Evolutionary conservation across 257 asterid species (phyloP), one percentile per base, ranked within the genome.

Genomic region (Primulina huaijiensis): DNA sequence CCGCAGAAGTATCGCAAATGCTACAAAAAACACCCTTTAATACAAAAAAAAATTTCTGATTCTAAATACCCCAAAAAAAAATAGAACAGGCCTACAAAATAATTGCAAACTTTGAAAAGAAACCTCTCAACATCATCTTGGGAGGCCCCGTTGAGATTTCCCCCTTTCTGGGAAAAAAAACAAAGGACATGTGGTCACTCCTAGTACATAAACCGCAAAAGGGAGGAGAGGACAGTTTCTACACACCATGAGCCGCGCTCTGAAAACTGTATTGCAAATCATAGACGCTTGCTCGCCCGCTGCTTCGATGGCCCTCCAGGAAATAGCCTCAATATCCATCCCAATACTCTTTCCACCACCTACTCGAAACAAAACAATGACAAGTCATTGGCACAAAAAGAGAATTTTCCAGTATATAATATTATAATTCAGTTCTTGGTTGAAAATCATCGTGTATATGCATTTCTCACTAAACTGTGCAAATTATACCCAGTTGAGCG

Each of bases 271-370:
- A 70, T 58, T 0, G 29, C 23, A 52, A 70, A 75, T 86, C 83
- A 92, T 43, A 84, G 89, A 75, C 84, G 95, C 82, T 88, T 92
- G 88, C 90, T 81, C 20, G 82, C 82, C 66, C 94, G 83, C 64
- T 96, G 83, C 70, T 86, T 84, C 60, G 99, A 86, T 74, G 97
- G 90, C 60, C 96, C 96, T 70, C 99, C 96, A 23, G 97, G 99
- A 74, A 93, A 93, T 35, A 93, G 96, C 81, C 87, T 87, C 96
- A 93, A 87, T 77, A 93, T 93, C 99, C 99, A 93, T 62, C 97
- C 97, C 75, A 93, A 83, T 40, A 93, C 96, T 78, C 96, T 89
- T 62, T 93, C 96, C 27, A 93, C 99, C 83, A 93, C 97, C 99
- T 93, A 79, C 35, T 55, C 83, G 34, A 56, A 40, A 27, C 40